A percentile compares a stretch with the other conserved stretches of the same genome.
phyloP scores from a whole-genome alignment of 129 eudicot genomes.

The Chrysanthemum lavandulifolium region DNA sequence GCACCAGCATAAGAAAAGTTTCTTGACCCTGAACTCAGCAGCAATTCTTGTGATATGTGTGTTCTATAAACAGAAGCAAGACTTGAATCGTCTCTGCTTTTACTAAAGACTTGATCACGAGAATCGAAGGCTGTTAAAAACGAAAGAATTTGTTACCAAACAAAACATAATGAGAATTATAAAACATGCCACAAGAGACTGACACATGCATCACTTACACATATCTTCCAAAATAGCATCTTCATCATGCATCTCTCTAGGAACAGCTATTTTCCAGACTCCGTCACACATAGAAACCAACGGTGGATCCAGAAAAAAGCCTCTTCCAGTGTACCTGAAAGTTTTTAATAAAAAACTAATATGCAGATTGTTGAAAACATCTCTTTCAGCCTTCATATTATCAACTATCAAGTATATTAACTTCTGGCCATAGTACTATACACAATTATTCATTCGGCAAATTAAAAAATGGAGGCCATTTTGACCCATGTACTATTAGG shows the following conservation, averaged over 20 bases:
- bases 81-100: slow-evolving; percentile 59
- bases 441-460: no score
- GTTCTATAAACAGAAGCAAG: slow-evolving; percentile 57
- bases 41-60: slow-evolving; percentile 55
- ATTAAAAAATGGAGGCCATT: no score
- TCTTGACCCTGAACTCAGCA: slow-evolving; percentile 32
- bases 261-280: slow-evolving; percentile 66
- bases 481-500: no score
- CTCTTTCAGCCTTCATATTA: no score
- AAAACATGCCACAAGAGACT: slow-evolving; percentile 9
- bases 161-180: not conserved
- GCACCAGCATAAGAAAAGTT: slow-evolving; percentile 53
- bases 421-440: no score
- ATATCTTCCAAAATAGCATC: slow-evolving; percentile 37
- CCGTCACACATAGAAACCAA: slow-evolving; percentile 62
- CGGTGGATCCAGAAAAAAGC: slow-evolving; percentile 81
- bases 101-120: slow-evolving; percentile 64
- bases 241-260: slow-evolving; percentile 41
- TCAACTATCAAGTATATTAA: no score
- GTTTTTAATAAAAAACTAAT: not conserved
- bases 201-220: slow-evolving; percentile 43
- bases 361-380: not conserved
- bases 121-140: slow-evolving; percentile 53
- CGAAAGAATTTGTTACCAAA: slow-evolving; percentile 6
- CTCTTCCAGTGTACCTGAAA: slow-evolving; percentile 93